phyloP scores from a whole-genome alignment of 2,329 filamentous ascomycete genomes.

The Ceratocystis huliohia region DNA sequence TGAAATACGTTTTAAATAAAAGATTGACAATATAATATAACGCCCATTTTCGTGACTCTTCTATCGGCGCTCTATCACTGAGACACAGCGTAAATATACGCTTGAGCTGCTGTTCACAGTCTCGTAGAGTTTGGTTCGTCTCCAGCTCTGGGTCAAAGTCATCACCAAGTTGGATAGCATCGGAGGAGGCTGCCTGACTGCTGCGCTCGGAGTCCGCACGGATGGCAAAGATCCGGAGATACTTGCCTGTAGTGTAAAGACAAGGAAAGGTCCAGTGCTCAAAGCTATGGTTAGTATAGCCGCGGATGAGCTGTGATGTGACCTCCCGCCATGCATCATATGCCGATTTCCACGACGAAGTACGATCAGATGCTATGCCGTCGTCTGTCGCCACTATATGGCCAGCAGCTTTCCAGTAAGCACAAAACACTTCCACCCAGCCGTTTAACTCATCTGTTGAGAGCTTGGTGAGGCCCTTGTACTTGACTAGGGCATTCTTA shows the following conservation, averaged over 20 bases:
- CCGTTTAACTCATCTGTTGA: conserved; percentile 56
- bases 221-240: conserved; percentile 77
- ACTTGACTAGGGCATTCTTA: conserved; percentile 56
- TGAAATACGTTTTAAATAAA: conserved; percentile 97
- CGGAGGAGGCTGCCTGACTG: conserved; percentile 31
- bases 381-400: conserved; percentile 58
- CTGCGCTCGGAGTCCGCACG: conserved; percentile 64
- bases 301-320: conserved; percentile 61
- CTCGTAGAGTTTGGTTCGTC: conserved; percentile 75
- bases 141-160: conserved; percentile 66
- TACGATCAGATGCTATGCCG: conserved; percentile 27
- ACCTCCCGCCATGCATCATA: conserved; percentile 86
- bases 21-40: conserved; percentile 92
- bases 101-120: conserved; percentile 82
- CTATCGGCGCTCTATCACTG: conserved; percentile 69
- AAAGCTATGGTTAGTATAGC: conserved; percentile 64
- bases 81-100: conserved; percentile 83
- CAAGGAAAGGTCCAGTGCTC: conserved; percentile 88
- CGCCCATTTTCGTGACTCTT: conserved; percentile 94
- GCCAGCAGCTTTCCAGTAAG: conserved; percentile 72
- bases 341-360: conserved; percentile 52
- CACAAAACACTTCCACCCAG: conserved; percentile 77
- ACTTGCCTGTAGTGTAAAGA: conserved; percentile 76
- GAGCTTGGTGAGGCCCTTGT: conserved; percentile 41
- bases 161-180: conserved; percentile 44